These are phyloP conservation scores for Ceratocystis papillata DNA, from an alignment of 2,329 filamentous ascomycete species.

Conservation along the genomic window DNA sequence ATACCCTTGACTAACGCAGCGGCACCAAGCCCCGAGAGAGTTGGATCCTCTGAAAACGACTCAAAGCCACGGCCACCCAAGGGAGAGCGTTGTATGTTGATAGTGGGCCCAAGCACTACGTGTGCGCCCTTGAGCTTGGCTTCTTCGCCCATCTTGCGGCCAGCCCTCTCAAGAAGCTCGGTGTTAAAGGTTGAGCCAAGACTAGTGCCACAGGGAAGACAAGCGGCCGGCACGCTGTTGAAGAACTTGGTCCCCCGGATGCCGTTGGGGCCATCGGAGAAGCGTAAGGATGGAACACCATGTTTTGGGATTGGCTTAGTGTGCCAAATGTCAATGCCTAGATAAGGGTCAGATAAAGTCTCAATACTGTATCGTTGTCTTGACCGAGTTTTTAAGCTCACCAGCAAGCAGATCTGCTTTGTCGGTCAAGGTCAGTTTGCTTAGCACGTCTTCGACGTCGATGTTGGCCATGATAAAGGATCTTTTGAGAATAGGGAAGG, in stretches of 20 bases:
- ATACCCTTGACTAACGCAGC: slow-evolving; percentile 45
- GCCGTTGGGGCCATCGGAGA: slow-evolving; percentile 72
- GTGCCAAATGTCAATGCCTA: slow-evolving; percentile 52
- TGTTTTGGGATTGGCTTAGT: slow-evolving; percentile 45
- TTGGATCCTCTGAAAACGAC: slow-evolving; percentile 48
- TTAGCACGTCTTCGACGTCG: slow-evolving; percentile 50
- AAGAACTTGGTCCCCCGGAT: slow-evolving; percentile 52
- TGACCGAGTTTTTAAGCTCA: slow-evolving; percentile 30
- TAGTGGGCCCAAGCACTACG: slow-evolving; percentile 56
- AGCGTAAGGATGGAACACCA: slow-evolving; percentile 60
- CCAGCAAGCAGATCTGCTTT: slow-evolving; percentile 74
- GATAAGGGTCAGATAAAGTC: slow-evolving; percentile 32
- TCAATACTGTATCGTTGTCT: neutral
- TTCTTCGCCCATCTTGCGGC: slow-evolving; percentile 58
- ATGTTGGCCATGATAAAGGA: slow-evolving; percentile 39
- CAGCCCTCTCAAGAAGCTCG: slow-evolving; percentile 59
- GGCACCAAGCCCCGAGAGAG: slow-evolving; percentile 45
- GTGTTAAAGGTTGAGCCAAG: slow-evolving; percentile 72
- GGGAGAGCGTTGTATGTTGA: slow-evolving; percentile 52
- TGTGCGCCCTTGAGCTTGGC: slow-evolving; percentile 60
- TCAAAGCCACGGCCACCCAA: slow-evolving; percentile 51
- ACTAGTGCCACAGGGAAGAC: slow-evolving; percentile 71
- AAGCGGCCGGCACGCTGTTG: slow-evolving; percentile 53
- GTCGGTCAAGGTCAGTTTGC: slow-evolving; percentile 59
- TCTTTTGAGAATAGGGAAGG: neutral